Evolutionary conservation across 2,329 filamentous ascomycete species (phyloP), one percentile per base, ranked within the genome.

Genomic region (Furcasterigmium furcatum): DNA sequence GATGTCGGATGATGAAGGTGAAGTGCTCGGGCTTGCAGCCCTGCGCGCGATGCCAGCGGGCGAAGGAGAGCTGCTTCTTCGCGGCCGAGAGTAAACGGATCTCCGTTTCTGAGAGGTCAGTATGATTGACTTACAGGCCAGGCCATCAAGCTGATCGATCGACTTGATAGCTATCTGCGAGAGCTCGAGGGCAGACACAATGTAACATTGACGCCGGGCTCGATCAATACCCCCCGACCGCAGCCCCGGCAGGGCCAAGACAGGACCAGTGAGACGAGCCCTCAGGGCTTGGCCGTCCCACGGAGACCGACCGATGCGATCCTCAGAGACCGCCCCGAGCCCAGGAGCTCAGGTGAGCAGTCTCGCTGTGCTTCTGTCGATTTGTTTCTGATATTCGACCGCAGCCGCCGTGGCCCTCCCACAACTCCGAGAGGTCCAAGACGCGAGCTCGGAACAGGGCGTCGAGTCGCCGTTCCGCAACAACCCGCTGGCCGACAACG

Each of bases 401-500:
- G n/a, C n/a, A n/a, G n/a, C n/a, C n/a, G n/a, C n/a, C n/a, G n/a
- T n/a, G n/a, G n/a, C n/a, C n/a, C 24, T 27, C 12, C 24, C 24
- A 27, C 7, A 27, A 12, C 12, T 12, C 7, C 24, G 24, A 27
- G 24, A 27, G 12, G n/a, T n/a, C 24, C 7, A 27, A 7, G 24
- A 27, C 7, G 24, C 12, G 24, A 27, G 7, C 7, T 12, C 24
- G 24, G 24, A 27, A 7, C 24, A 27, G 24, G 47, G 49, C 22
- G 38, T 50, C 29, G 47, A 45, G 9, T 46, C 48, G 0, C 46
- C 46, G 16, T 51, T 51, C 5, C 32, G 47, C 36, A 52, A 53
- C 44, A 63, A 63, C 41, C 61, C 61, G 4, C 52, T 63, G 1
- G 61, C 60, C 4, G 60, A 63, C 39, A 58, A 57, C 18, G 59